Percentiles rank a stretch among this genome's conserved stretches.
phyloP scores from a whole-genome alignment of 2,329 filamentous ascomycete genomes.

The Fusarium paranaense region DNA sequence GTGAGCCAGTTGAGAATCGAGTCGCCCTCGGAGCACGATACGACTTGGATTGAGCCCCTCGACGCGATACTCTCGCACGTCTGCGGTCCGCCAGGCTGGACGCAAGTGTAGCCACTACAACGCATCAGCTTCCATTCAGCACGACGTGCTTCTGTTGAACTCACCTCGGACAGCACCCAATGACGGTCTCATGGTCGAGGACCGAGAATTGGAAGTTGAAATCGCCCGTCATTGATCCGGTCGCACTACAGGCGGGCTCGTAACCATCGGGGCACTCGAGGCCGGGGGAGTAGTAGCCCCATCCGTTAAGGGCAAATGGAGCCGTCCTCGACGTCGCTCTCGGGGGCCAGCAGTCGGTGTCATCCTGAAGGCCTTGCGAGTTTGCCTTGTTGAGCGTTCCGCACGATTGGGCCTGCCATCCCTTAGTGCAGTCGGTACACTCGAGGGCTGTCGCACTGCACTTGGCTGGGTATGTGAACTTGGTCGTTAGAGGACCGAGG shows the following conservation, averaged over 20 bases:
- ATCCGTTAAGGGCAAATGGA: slow-evolving; percentile 39
- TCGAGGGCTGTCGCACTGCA: slow-evolving; percentile 33
- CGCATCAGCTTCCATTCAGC: background rate
- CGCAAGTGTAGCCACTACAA: slow-evolving; percentile 17
- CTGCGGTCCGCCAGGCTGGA: slow-evolving; percentile 1
- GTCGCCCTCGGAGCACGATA: background rate
- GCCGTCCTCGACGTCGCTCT: slow-evolving; percentile 22
- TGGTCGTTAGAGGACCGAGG: slow-evolving; percentile 44
- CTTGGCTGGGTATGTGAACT: slow-evolving; percentile 31
- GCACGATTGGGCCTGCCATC: slow-evolving; percentile 44
- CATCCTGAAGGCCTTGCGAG: slow-evolving; percentile 35
- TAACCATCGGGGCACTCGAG: slow-evolving; percentile 48
- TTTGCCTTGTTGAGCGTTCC: slow-evolving; percentile 13
- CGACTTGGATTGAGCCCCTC: slow-evolving; percentile 24
- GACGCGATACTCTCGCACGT: slow-evolving; percentile 19
- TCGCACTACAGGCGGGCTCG: slow-evolving; percentile 47
- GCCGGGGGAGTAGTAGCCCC: slow-evolving; percentile 53
- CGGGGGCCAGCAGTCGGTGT: slow-evolving; percentile 47
- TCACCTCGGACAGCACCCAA: slow-evolving; percentile 49
- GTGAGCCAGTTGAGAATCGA: background rate
- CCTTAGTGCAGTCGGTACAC: slow-evolving; percentile 38
- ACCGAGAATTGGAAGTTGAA: slow-evolving; percentile 46
- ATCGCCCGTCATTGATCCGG: slow-evolving; percentile 33
- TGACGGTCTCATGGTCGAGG: slow-evolving; percentile 44
- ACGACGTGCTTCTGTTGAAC: slow-evolving; percentile 8